phyloP scores from a whole-genome alignment of 805 yeast species.

The Candida suzukii region DNA sequence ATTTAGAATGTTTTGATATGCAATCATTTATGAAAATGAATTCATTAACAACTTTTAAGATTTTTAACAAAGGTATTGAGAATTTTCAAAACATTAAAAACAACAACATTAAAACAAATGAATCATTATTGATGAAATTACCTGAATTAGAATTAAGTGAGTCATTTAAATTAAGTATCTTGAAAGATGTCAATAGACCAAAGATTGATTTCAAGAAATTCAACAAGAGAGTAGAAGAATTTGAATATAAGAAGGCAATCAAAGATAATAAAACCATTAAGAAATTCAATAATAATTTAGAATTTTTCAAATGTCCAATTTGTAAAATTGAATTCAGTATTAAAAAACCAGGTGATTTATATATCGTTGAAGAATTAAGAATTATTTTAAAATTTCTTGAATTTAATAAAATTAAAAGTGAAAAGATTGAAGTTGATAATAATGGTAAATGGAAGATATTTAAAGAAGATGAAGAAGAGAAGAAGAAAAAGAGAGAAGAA shows the following conservation, averaged over 20 bases:
- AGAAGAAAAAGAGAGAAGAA: background rate
- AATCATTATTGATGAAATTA: no score
- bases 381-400: conserved; percentile 15
- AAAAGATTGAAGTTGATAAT: conserved; percentile 18
- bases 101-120: background rate
- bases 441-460: conserved; percentile 20
- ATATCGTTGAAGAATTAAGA: conserved; percentile 23
- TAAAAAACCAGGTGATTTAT: conserved; percentile 23
- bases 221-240: conserved; percentile 4
- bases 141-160: conserved; percentile 6
- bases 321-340: conserved; percentile 28
- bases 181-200: conserved; percentile 19
- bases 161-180: conserved; percentile 12
- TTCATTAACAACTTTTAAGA: conserved; percentile 18
- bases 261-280: conserved; percentile 11
- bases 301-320: conserved; percentile 27
- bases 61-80: conserved; percentile 4
- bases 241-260: conserved; percentile 14
- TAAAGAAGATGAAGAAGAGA: background rate
- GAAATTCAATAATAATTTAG: conserved; percentile 18
- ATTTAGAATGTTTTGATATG: conserved; percentile 28
- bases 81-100: background rate
- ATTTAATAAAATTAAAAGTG: conserved; percentile 8
- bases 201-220: conserved; percentile 12
- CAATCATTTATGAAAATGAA: conserved; percentile 22